A percentile compares a stretch with the other conserved stretches of the same genome.
These are phyloP conservation scores for Coemansia sp. DNA, from an alignment of 192 early-diverging fungal species.

Conservation along the genomic window DNA sequence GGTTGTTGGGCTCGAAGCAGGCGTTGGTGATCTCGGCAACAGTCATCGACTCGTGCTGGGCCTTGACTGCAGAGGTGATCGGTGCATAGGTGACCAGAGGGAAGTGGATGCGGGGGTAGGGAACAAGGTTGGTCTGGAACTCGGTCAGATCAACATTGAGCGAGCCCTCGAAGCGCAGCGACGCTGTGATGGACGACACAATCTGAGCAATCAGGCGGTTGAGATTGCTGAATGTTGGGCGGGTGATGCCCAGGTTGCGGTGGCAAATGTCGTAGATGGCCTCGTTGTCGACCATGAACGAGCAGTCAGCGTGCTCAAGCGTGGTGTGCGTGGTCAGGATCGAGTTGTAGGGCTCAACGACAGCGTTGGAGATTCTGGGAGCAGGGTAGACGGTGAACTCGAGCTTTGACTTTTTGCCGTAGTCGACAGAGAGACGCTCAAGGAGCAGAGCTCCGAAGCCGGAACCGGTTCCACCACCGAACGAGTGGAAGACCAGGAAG, in stretches of 20 bases:
- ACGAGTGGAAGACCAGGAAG: conserved; percentile 99
- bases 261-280: conserved; percentile 99
- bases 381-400: conserved; percentile 99
- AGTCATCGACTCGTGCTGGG: conserved; percentile 93
- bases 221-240: conserved; percentile 96
- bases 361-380: conserved; percentile 94
- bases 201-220: conserved; percentile 98
- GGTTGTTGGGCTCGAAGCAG: conserved; percentile 97
- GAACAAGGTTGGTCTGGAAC: conserved; percentile 99
- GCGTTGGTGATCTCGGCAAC: conserved; percentile 95
- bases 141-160: conserved; percentile 99
- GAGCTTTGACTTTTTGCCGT: conserved; percentile 99
- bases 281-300: conserved; percentile 99
- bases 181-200: conserved; percentile 98
- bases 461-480: conserved; percentile 98
- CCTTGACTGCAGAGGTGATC: conserved; percentile 93
- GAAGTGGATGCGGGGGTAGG: conserved; percentile 99
- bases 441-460: conserved; percentile 97
- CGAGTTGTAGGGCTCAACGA: conserved; percentile 99
- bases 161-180: conserved; percentile 97
- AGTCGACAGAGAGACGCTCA: conserved; percentile 99
- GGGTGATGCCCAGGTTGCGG: conserved; percentile 94
- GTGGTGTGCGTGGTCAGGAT: conserved; percentile 99
- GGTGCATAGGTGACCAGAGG: conserved; percentile 97
- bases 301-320: conserved; percentile 97